phyloP scores from a whole-genome alignment of 225 moss, liverwort and hornwort species.

The Pseudoscleropodium purum region DNA sequence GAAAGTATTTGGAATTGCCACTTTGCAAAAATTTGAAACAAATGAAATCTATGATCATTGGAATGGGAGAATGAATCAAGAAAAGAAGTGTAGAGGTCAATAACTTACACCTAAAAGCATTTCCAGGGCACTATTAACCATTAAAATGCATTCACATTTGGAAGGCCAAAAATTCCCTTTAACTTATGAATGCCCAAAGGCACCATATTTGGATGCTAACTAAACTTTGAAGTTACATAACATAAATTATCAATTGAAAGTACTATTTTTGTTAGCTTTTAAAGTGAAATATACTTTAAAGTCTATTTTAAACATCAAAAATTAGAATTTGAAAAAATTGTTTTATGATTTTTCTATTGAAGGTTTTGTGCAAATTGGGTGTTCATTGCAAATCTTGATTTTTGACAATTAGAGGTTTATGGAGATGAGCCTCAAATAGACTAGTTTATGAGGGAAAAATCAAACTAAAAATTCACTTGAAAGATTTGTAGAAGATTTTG shows the following conservation, averaged over 20 bases:
- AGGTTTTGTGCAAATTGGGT: neutral
- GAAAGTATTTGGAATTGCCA: neutral
- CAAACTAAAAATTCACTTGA: neutral
- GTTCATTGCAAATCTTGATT: neutral
- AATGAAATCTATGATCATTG: neutral
- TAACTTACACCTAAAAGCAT: neutral
- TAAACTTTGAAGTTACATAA: neutral
- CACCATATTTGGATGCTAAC: neutral
- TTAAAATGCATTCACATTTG: neutral
- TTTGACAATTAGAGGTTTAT: too few relatives aligned
- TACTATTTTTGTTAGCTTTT: neutral
- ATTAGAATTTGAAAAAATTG: neutral
- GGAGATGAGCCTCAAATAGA: neutral
- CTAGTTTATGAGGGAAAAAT: fast-evolving
- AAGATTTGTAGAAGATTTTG: neutral
- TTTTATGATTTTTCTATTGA: too few relatives aligned
- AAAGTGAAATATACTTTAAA: neutral
- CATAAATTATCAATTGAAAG: neutral
- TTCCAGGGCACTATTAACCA: fast-evolving
- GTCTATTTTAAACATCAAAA: too few relatives aligned
- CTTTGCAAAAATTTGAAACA: neutral
- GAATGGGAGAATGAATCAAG: neutral
- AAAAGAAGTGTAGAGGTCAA: neutral
- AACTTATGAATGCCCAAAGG: neutral
- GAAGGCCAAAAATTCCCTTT: neutral